Conservation (phyloP, 1,284 basidiomycete genomes). For the Sphagnurus paluster region DNA sequence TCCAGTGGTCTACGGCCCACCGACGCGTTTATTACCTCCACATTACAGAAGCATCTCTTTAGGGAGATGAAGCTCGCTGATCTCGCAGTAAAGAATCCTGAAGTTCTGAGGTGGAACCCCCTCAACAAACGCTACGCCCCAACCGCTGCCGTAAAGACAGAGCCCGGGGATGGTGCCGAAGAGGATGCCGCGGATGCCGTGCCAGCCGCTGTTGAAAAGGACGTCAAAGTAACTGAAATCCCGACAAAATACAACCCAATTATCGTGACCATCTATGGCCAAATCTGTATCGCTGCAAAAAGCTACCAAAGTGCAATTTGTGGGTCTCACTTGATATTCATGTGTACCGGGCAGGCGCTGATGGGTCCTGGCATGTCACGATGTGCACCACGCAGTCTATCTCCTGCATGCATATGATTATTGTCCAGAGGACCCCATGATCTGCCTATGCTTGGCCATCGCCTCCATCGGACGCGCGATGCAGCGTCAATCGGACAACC, state of each 20-base stretch:
- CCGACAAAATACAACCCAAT: constrained; percentile 79
- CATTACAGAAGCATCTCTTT: constrained; percentile 79
- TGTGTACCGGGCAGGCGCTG: not conserved
- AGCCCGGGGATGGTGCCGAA: constrained; percentile 29
- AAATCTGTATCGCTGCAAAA: constrained; percentile 80
- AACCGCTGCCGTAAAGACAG: constrained; percentile 26
- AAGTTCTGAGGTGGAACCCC: constrained; percentile 58
- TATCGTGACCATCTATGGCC: constrained; percentile 82
- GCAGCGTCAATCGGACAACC: constrained; percentile 93
- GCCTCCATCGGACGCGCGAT: constrained; percentile 88
- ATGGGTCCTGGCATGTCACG: constrained; percentile 2
- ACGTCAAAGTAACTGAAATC: constrained; percentile 27
- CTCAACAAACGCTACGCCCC: constrained; percentile 52
- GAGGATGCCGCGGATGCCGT: constrained; percentile 28
- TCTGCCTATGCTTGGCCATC: constrained; percentile 81
- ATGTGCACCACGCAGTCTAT: constrained; percentile 62
- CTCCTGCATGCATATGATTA: constrained; percentile 86
- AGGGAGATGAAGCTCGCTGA: constrained; percentile 74
- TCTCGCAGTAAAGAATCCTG: constrained; percentile 59
- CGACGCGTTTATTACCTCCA: constrained; percentile 73
- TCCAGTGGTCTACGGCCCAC: constrained; percentile 67
- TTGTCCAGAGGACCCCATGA: constrained; percentile 80
- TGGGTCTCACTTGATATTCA: constrained; percentile 40
- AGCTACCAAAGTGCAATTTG: constrained; percentile 92
- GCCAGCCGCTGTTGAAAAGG: constrained; percentile 14